Base-by-base conservation (phyloP, 1,284 basidiomycete genomes). In the Crocinoboletus sp. region DNA sequence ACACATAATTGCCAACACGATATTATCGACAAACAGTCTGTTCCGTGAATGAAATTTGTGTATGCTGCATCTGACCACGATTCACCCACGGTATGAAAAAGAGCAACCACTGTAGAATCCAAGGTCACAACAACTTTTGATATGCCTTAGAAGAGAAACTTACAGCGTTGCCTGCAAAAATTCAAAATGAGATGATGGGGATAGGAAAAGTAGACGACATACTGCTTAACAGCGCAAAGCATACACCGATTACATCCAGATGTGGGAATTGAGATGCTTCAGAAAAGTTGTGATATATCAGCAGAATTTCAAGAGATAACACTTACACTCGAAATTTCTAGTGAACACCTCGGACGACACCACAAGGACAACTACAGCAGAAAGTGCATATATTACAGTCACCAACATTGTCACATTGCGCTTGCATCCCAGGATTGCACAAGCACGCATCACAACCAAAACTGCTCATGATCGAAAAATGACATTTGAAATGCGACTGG, bases 381-480 rank as follows among this genome's bases (percentile, higher is more conserved):
- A 60, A 8, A 53, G 2, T 15, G 44, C 2, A 28, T 60, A 63
- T 7, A 54, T 0, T 7, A 8, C 9, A 13, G 22, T 44, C 23
- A 27, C 23, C 4, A 16, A 10, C 6, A 22, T 3, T 12, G 17
- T n/a, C 23, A 49, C 12, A 7, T 33, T 24, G 17, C 27, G 57
- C 7, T 30, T 48, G 29, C 23, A 55, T 34, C 48, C 24, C 17
- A 45, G 24, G 31, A 60, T 38, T n/a, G 60, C 51, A 38, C 55
- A 56, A 9, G 55, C 38, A 10, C 59, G 61, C 38, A 60, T 41
- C 4, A 48, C 37, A 10, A 63, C 60, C 29, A 60, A 41, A 12
- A 60, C 58, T 61, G 24, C 2, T 6, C 0, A 10, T 11, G 2
- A 11, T 56, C n/a, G 36, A 15, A 36, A 38, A 25, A n/a, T 19